A percentile compares a stretch with the other conserved stretches of the same genome.
These are phyloP conservation scores for Hypericum perforatum DNA, from an alignment of 345 rosid species.

Conservation along the genomic window DNA sequence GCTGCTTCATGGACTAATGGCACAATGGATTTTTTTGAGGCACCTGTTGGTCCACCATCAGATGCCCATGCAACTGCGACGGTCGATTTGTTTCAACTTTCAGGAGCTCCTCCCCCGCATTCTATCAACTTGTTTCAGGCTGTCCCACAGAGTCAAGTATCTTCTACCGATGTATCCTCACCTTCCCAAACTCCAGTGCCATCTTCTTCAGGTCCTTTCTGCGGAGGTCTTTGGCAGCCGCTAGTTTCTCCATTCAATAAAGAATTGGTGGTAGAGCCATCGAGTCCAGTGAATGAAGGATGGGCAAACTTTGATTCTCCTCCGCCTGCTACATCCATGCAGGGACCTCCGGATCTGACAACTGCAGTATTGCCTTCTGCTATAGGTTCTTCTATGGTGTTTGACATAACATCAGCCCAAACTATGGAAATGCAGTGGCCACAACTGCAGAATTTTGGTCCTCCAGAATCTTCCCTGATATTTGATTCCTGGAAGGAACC, in stretches of 20 bases:
- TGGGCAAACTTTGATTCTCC: conserved; percentile 89
- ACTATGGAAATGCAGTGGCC: conserved; percentile 44
- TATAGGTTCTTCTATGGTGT: conserved; percentile 22
- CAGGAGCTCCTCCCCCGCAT: conserved; percentile 33
- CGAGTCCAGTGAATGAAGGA: conserved; percentile 51
- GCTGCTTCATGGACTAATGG: conserved; percentile 28
- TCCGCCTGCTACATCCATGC: conserved; percentile 26
- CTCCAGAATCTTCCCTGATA: conserved; percentile 26
- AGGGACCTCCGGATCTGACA: conserved; percentile 20
- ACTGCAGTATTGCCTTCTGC: conserved; percentile 20
- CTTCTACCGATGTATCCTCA: conserved; percentile 31
- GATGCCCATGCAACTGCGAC: conserved; percentile 33
- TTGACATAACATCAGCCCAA: conserved; percentile 34
- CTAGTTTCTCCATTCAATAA: conserved; percentile 20
- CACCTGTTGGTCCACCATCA: conserved; percentile 25
- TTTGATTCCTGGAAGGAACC: conserved; percentile 43
- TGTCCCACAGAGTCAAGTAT: conserved; percentile 17
- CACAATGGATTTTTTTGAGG: conserved; percentile 33
- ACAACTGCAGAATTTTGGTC: conserved; percentile 29
- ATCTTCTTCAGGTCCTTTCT: conserved; percentile 41
- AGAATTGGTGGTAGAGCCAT: conserved; percentile 20
- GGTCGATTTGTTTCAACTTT: conserved; percentile 58
- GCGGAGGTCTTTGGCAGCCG: conserved; percentile 35
- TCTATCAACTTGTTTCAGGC: conserved; percentile 31
- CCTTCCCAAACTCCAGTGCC: conserved; percentile 30